Evolutionary conservation across 495 filamentous ascomycete species (phyloP).

Genomic region (Penicillium dipodomyicola): DNA sequence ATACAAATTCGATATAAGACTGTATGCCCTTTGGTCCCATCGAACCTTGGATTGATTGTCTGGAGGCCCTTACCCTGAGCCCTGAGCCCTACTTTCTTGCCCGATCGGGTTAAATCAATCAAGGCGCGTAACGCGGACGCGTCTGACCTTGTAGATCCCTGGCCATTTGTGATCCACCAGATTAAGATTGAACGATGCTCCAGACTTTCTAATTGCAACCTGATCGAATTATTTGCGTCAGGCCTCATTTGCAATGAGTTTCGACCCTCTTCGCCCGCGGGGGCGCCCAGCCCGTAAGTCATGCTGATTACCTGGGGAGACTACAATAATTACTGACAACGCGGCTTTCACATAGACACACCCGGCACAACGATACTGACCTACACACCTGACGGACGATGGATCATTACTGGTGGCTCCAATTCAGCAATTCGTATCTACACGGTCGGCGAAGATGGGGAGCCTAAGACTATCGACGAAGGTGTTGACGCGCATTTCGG

Average conservation of each 20-base stretch:
- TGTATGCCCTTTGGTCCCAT: background rate
- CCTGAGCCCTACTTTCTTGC: slow-evolving; percentile 41
- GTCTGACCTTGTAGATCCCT: slow-evolving; percentile 18
- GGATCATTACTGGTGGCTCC: slow-evolving; percentile 78
- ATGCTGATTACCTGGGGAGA: background rate
- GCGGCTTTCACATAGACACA: slow-evolving; percentile 50
- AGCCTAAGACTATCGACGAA: slow-evolving; percentile 86
- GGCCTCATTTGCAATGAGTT: slow-evolving; percentile 31
- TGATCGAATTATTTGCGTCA: slow-evolving; percentile 1
- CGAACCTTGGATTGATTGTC: background rate
- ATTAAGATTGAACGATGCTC: slow-evolving; percentile 12
- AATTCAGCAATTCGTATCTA: slow-evolving; percentile 91
- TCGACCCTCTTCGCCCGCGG: slow-evolving; percentile 42
- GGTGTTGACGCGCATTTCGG: slow-evolving; percentile 76
- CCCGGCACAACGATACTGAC: slow-evolving; percentile 62
- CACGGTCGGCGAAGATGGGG: slow-evolving; percentile 83
- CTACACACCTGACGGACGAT: slow-evolving; percentile 68
- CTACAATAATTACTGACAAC: slow-evolving; percentile 14
- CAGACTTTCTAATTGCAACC: slow-evolving; percentile 7
- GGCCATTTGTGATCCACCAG: slow-evolving; percentile 14
- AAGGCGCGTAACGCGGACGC: slow-evolving; percentile 31
- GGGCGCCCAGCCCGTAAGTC: slow-evolving; percentile 47
- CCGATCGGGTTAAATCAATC: slow-evolving; percentile 32
- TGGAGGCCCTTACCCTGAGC: slow-evolving; percentile 25
- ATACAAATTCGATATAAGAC: background rate